Conservation (phyloP, 2,329 filamentous ascomycete genomes). For the Aspergillus quadrilineatus region DNA sequence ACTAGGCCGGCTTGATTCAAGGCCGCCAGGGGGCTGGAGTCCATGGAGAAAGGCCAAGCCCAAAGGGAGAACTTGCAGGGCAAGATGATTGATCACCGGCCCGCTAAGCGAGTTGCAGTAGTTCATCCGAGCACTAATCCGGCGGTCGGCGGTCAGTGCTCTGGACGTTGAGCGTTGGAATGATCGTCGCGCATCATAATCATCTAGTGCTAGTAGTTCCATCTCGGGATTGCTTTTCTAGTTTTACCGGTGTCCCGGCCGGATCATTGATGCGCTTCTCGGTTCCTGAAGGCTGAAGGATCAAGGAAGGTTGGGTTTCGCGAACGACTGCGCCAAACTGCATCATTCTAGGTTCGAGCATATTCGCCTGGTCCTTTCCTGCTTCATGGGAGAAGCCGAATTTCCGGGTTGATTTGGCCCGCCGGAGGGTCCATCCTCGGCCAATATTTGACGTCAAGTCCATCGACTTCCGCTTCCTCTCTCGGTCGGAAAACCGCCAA, state of each 20-base stretch:
- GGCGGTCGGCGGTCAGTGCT: constrained; percentile 15
- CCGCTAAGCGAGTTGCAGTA: constrained; percentile 24
- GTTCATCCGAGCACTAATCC: constrained; percentile 23
- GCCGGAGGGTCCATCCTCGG: neutral
- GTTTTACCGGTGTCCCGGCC: neutral
- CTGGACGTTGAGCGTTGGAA: constrained; percentile 24
- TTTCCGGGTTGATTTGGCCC: neutral
- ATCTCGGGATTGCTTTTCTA: constrained; percentile 1
- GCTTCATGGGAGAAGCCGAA: neutral
- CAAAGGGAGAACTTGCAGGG: neutral
- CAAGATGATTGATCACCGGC: constrained; percentile 9
- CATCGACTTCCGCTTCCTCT: constrained; percentile 10
- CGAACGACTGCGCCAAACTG: neutral
- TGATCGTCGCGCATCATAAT: constrained; percentile 23
- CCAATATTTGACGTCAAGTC: constrained; percentile 3
- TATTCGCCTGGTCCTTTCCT: neutral
- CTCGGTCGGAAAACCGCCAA: constrained; percentile 3
- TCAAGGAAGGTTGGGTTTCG: neutral
- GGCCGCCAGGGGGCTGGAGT: neutral
- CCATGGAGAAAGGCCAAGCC: too few relatives aligned
- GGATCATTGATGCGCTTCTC: neutral
- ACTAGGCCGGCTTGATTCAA: neutral
- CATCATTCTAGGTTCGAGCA: neutral
- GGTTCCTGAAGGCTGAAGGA: neutral
- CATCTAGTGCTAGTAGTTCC: neutral